Base-by-base conservation (phyloP, 108 stramenopile genomes). In the Skeletonema tropicum region DNA sequence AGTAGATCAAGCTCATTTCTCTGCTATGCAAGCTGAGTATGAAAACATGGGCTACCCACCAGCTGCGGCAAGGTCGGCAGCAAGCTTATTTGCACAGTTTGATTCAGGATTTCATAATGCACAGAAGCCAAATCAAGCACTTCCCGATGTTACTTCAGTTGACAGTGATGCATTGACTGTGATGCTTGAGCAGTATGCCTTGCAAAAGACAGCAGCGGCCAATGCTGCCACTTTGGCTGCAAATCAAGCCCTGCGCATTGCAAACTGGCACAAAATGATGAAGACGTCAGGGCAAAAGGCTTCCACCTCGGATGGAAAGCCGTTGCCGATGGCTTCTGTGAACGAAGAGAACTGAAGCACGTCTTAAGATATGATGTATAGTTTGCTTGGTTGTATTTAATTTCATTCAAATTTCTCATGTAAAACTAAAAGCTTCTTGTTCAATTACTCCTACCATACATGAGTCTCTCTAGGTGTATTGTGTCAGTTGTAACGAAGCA, bases 211-310 rank as follows among this genome's bases (percentile, higher is more conserved):
- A 25, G 61, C 60, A 30, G 73, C 65, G 12, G 73, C 73, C 33
- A 74, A 65, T 32, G 78, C 78, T 21, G 78, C 78, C 15, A 71
- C 78, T 31, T 66, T 71, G 31, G 65, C 78, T 19, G 78, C 78
- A 46, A 72, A 72, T 31, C 60, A 71, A 31, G 78, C 71, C 32
- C 29, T 66, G 5, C 71, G 73, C n/a, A 67, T 67, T 5, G 57
- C 68, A 12, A 72, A 64, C 14, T 68, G 57, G 65, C 78, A 79
- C 38, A 66, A 73, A 33, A 59, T 66, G 64, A 52, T 62, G 66
- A 72, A 68, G 61, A 45, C 17, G 6, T 59, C 48, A 31, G 76
- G 75, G 15, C 30, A 63, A 17, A 64, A 48, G 15, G 33, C n/a
- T n/a, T 64, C 33, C 62, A 17, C 33, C 33, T 64, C 21, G 21